Percentiles rank a stretch among this genome's conserved stretches.
Conservation (phyloP, 306 rosid genomes). For the Ziziphus jujuba region DNA sequence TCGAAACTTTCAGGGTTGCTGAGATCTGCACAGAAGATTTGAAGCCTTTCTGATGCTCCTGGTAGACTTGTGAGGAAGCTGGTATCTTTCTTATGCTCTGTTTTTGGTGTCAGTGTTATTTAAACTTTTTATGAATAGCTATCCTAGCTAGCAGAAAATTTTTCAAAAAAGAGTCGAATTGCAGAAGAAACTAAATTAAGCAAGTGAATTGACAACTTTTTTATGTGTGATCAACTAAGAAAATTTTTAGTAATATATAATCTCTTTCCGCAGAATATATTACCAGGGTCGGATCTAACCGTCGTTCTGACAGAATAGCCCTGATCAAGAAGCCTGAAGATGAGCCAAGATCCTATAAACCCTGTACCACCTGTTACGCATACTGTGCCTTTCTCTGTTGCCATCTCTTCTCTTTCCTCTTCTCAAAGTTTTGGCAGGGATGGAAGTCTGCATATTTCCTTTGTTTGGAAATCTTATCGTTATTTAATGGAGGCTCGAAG, state of each 20-base stretch:
- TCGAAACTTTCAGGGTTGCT: conserved; percentile 36
- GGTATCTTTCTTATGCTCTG: conserved; percentile 37
- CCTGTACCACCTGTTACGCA: conserved; percentile 62
- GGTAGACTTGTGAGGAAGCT: conserved; percentile 54
- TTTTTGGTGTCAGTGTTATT: not conserved
- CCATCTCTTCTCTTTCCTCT: conserved; percentile 25
- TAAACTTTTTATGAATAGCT: no score
- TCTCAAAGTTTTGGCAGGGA: no score
- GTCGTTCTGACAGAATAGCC: conserved; percentile 55
- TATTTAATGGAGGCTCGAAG: no score
- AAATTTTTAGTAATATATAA: not conserved
- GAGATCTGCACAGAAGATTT: conserved; percentile 40
- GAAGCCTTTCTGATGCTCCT: conserved; percentile 39
- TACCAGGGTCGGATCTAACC: conserved; percentile 41
- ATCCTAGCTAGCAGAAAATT: no score
- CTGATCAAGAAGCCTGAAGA: conserved; percentile 47
- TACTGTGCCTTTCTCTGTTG: conserved; percentile 32
- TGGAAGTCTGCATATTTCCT: not conserved
- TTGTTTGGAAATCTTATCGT: no score
- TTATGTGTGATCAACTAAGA: no score
- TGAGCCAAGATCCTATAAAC: conserved; percentile 48
- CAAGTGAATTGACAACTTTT: no score
- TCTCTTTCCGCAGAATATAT: no score
- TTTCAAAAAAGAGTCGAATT: no score
- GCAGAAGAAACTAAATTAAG: no score